These are phyloP conservation scores for Erysimum cheiri DNA, from an alignment of 441 rosid species.

Conservation along the genomic window DNA sequence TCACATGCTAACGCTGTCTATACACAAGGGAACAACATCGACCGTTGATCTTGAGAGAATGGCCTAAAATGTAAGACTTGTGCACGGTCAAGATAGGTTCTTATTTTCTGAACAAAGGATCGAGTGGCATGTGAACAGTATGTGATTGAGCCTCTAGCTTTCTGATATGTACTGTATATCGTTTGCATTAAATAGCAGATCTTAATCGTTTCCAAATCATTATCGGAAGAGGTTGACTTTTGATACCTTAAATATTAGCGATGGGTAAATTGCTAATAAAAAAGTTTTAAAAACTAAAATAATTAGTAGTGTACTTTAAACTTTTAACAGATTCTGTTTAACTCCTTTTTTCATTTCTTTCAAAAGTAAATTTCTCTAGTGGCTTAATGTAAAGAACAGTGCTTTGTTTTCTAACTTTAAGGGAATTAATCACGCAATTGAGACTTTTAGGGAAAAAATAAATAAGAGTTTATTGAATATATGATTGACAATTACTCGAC, in stretches of 20 bases:
- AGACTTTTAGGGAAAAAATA: background rate
- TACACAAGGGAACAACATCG: background rate
- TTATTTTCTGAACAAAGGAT: background rate
- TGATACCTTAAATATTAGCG: background rate
- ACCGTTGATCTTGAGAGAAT: background rate
- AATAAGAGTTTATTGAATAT: background rate
- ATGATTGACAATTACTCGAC: background rate
- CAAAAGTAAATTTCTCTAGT: background rate
- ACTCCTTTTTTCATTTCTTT: background rate
- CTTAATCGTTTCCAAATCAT: background rate
- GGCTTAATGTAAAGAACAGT: background rate
- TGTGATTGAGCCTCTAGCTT: background rate
- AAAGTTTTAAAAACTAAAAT: background rate
- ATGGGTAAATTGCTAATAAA: background rate
- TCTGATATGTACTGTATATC: background rate
- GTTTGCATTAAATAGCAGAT: conserved; percentile 24
- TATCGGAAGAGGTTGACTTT: conserved; percentile 29
- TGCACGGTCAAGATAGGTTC: conserved; percentile 20
- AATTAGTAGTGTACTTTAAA: background rate
- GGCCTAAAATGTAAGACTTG: background rate
- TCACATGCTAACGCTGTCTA: background rate
- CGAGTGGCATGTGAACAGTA: background rate
- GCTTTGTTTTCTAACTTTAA: background rate
- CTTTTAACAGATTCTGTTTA: background rate
- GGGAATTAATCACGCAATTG: background rate